A percentile compares a stretch with the other conserved stretches of the same genome.
Evolutionary conservation across 768 basidiomycete species (phyloP).

Genomic region (Podaxis sp.): DNA sequence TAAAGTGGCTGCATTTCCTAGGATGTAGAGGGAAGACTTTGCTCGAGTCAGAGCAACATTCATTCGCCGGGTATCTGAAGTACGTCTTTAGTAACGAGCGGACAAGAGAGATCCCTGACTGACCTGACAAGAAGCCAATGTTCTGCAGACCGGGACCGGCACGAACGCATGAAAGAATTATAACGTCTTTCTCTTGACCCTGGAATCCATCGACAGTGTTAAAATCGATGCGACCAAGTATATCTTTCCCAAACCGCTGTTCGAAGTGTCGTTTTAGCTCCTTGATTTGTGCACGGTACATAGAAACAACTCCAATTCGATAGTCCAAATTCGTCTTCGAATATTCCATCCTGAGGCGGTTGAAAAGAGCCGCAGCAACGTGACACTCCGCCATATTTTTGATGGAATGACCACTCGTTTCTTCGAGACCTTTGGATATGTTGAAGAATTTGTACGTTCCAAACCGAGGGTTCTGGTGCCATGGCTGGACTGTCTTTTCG

Average conservation of each 20-base stretch:
- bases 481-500: conserved; percentile 74
- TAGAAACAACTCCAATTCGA: conserved; percentile 71
- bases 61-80: conserved; percentile 80
- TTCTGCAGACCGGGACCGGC: conserved; percentile 81
- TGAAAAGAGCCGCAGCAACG: conserved; percentile 76
- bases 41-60: conserved; percentile 99
- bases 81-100: conserved; percentile 6
- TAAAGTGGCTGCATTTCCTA: conserved; percentile 88
- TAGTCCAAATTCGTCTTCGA: conserved; percentile 41
- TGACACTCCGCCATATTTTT: conserved; percentile 75
- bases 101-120: conserved; percentile 6
- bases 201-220: conserved; percentile 99
- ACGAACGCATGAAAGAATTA: conserved; percentile 96
- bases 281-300: conserved; percentile 89
- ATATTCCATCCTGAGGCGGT: conserved; percentile 67
- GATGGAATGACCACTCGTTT: conserved; percentile 64
- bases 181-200: conserved; percentile 98
- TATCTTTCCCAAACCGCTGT: conserved; percentile 66
- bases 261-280: conserved; percentile 74
- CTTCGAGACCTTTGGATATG: conserved; percentile 68
- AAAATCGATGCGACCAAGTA: conserved; percentile 80
- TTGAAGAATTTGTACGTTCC: conserved; percentile 92
- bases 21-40: conserved; percentile 88
- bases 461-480: conserved; percentile 80
- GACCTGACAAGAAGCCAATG: conserved; percentile 89